A percentile compares a stretch with the other conserved stretches of the same genome.
phyloP scores from a whole-genome alignment of 2,329 filamentous ascomycete genomes.

The Elsinoe batatas region DNA sequence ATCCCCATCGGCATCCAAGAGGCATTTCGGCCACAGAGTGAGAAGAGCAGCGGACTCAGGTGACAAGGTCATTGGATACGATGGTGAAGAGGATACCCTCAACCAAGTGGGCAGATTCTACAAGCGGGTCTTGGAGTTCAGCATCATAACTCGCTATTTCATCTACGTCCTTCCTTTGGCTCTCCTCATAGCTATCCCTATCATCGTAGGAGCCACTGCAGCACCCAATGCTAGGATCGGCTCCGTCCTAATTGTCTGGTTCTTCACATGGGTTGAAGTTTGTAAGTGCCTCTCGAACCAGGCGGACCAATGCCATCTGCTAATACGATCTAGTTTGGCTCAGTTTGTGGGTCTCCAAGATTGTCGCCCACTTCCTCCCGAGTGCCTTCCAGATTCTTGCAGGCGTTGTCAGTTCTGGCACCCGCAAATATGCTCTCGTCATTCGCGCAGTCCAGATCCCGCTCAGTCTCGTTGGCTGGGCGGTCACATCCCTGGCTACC shows the following conservation, averaged over 20 bases:
- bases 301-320: not conserved
- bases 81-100: constrained; percentile 45
- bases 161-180: constrained; percentile 52
- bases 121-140: constrained; percentile 51
- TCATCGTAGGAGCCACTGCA: constrained; percentile 49
- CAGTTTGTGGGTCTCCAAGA: constrained; percentile 52
- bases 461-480: constrained; percentile 51
- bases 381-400: constrained; percentile 51
- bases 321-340: constrained; percentile 41
- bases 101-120: constrained; percentile 52
- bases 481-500: constrained; percentile 48
- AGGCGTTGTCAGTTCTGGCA: constrained; percentile 54
- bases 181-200: constrained; percentile 50
- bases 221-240: constrained; percentile 41
- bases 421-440: constrained; percentile 53
- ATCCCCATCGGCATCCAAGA: constrained; percentile 23
- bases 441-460: constrained; percentile 50
- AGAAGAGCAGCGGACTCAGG: constrained; percentile 27
- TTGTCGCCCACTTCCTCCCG: constrained; percentile 49
- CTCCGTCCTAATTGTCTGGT: constrained; percentile 48
- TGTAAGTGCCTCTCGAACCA: constrained; percentile 21
- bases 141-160: constrained; percentile 53
- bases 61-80: constrained; percentile 27
- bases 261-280: constrained; percentile 57
- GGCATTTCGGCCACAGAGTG: constrained; percentile 30